Conservation (phyloP, 805 yeast genomes). For the Kuraishia floccosa region DNA sequence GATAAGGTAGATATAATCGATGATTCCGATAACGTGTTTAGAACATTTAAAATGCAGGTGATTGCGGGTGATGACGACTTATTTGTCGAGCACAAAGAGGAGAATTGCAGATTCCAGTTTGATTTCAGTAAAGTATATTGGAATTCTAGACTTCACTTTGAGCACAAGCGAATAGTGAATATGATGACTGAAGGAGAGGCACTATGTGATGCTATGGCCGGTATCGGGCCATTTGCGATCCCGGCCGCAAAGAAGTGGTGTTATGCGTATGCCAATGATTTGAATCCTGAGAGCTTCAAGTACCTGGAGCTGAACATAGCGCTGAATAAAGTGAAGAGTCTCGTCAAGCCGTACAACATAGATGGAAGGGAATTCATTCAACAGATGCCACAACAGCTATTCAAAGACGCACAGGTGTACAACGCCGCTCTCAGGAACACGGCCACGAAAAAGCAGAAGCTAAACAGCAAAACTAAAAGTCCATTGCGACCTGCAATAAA, state of each 20-base stretch:
- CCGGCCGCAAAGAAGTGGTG: slow-evolving; percentile 87
- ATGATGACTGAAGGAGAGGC: slow-evolving; percentile 55
- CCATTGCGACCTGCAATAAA: slow-evolving; percentile 8
- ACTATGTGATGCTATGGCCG: slow-evolving; percentile 94
- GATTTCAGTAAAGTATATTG: slow-evolving; percentile 94
- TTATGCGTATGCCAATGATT: slow-evolving; percentile 81
- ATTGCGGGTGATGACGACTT: slow-evolving; percentile 77
- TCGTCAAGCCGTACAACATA: slow-evolving; percentile 52
- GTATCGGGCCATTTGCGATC: slow-evolving; percentile 96
- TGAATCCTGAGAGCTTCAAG: slow-evolving; percentile 78
- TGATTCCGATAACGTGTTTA: slow-evolving; percentile 73
- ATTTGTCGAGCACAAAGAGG: slow-evolving; percentile 76
- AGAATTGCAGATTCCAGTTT: slow-evolving; percentile 75
- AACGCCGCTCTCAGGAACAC: slow-evolving; percentile 17
- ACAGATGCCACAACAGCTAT: slow-evolving; percentile 39
- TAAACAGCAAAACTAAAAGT: slow-evolving; percentile 4
- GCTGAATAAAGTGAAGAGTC: slow-evolving; percentile 47
- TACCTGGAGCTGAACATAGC: slow-evolving; percentile 56
- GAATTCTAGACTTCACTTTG: slow-evolving; percentile 92
- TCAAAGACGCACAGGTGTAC: slow-evolving; percentile 31
- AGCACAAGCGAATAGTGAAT: slow-evolving; percentile 72
- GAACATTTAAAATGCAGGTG: slow-evolving; percentile 91
- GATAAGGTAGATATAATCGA: slow-evolving; percentile 84
- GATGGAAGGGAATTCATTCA: slow-evolving; percentile 82
- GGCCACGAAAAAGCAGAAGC: slow-evolving; percentile 20